phyloP scores from a whole-genome alignment of 2,329 filamentous ascomycete genomes.

The Apiospora hydei region DNA sequence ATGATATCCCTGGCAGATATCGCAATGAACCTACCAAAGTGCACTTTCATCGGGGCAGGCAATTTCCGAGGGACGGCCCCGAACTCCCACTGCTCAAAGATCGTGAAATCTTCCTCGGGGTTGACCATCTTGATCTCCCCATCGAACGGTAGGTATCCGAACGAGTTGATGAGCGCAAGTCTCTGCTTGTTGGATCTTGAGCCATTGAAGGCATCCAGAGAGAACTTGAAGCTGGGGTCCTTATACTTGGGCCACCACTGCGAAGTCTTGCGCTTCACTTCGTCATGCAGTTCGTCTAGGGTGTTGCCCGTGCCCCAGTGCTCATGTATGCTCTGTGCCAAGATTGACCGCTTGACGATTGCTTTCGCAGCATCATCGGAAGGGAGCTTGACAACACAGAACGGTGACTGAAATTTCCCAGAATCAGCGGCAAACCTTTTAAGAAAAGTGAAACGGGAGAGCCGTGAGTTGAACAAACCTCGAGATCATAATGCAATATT shows the following conservation, averaged over 20 bases:
- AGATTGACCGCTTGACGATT: slow-evolving; percentile 78
- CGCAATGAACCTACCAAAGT: slow-evolving; percentile 76
- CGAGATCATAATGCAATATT: slow-evolving; percentile 75
- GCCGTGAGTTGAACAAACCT: slow-evolving; percentile 57
- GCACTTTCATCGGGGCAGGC: slow-evolving; percentile 65
- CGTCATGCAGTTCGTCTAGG: slow-evolving; percentile 72
- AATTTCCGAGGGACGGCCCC: slow-evolving; percentile 56
- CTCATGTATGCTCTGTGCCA: slow-evolving; percentile 85
- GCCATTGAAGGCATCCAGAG: slow-evolving; percentile 81
- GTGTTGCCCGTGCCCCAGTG: slow-evolving; percentile 80
- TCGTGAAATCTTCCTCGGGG: slow-evolving; percentile 76
- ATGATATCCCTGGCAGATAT: slow-evolving; percentile 72
- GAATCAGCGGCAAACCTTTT: background rate
- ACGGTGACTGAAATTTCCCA: slow-evolving; percentile 73
- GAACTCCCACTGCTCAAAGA: slow-evolving; percentile 83
- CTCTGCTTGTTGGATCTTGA: slow-evolving; percentile 70
- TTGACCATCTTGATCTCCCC: slow-evolving; percentile 80
- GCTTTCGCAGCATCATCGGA: slow-evolving; percentile 69
- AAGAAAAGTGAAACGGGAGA: slow-evolving; percentile 27
- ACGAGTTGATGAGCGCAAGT: slow-evolving; percentile 80
- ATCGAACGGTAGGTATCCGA: slow-evolving; percentile 78
- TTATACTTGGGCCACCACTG: slow-evolving; percentile 73
- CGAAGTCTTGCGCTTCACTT: slow-evolving; percentile 65
- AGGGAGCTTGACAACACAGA: slow-evolving; percentile 77
- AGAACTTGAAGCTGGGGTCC: slow-evolving; percentile 79